Conservation (phyloP, 768 basidiomycete genomes). For the Lentinula edodes region DNA sequence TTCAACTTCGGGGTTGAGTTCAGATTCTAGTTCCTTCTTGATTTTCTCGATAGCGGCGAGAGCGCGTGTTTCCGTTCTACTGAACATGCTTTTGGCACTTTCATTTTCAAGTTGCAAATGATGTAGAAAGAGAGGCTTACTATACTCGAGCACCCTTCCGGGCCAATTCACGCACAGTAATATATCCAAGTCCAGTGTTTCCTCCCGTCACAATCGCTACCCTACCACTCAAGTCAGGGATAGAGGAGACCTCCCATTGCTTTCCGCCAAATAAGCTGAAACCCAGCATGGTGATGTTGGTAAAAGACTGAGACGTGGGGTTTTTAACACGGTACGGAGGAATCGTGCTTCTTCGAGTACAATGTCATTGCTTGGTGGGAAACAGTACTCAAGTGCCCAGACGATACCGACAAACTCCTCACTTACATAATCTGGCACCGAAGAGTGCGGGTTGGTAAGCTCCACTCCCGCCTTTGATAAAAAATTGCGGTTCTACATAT, state of each 20-base stretch:
- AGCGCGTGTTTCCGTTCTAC: conserved; percentile 1
- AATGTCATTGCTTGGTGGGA: no score
- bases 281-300: not conserved
- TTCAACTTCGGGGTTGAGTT: not conserved
- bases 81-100: not conserved
- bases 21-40: not conserved
- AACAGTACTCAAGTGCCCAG: no score
- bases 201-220: conserved; percentile 10
- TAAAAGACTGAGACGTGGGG: no score
- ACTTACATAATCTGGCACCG: no score
- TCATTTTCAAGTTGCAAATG: not conserved
- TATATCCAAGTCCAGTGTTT: conserved; percentile 9
- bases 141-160: conserved; percentile 9
- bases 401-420: no score
- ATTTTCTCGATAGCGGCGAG: conserved; percentile 5
- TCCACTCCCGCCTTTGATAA: no score
- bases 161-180: conserved; percentile 7
- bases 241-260: not conserved
- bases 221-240: conserved; percentile 1
- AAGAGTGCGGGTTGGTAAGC: no score
- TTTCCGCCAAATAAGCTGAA: not conserved
- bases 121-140: not conserved
- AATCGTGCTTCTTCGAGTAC: no score
- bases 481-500: no score
- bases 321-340: no score